Percentiles rank a stretch among this genome's conserved stretches.
These are phyloP conservation scores for Ballota nigra DNA, from an alignment of 257 asterid species.

Conservation along the genomic window DNA sequence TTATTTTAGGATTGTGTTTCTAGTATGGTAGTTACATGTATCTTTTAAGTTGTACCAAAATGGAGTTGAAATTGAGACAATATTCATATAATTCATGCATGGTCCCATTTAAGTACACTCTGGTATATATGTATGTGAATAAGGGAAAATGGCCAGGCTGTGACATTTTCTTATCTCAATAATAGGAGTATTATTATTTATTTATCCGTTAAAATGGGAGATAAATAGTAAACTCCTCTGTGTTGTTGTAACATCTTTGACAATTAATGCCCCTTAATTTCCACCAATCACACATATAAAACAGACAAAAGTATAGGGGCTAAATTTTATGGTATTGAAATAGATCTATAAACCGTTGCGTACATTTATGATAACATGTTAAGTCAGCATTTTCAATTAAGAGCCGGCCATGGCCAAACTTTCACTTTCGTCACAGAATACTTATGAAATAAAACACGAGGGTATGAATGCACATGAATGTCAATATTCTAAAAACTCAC, in stretches of 20 bases:
- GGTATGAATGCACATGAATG: too few relatives aligned
- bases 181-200: neutral
- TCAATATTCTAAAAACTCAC: too few relatives aligned
- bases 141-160: conserved; percentile 30
- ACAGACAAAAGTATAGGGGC: neutral
- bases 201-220: neutral
- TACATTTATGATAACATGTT: neutral
- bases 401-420: neutral
- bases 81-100: neutral
- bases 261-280: too few relatives aligned
- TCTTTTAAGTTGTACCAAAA: neutral
- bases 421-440: neutral
- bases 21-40: neutral
- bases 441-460: neutral
- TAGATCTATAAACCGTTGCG: neutral
- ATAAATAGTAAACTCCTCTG: too few relatives aligned
- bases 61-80: conserved; percentile 12
- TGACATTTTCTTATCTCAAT: neutral
- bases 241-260: too few relatives aligned
- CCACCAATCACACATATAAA: too few relatives aligned
- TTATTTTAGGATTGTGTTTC: neutral
- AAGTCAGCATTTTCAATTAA: neutral
- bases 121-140: conserved; percentile 6
- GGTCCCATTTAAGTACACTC: conserved; percentile 26
- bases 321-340: neutral